Evolutionary conservation across 805 yeast genomes (phyloP).

Genomic region (Yamadazyma olivae): DNA sequence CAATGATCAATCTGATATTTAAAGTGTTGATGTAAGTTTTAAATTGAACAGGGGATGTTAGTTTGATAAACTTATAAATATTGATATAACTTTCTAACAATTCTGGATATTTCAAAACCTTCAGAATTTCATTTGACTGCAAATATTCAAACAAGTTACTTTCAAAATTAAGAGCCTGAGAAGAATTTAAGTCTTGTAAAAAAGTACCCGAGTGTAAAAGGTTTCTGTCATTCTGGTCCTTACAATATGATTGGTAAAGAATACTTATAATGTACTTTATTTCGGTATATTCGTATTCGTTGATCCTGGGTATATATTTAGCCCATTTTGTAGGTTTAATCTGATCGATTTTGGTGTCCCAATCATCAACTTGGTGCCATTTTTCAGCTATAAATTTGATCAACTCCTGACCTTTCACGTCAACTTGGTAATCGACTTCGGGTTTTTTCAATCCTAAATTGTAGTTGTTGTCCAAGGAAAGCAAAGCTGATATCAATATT

Average conservation of each 20-base stretch:
- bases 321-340: conserved; percentile 35
- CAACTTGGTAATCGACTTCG: conserved; percentile 22
- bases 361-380: conserved; percentile 37
- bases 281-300: conserved; percentile 51
- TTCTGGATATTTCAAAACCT: conserved; percentile 44
- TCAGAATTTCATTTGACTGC: conserved; percentile 51
- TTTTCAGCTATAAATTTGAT: conserved; percentile 14
- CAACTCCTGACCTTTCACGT: conserved; percentile 10
- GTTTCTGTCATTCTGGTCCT: neutral
- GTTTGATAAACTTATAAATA: conserved; percentile 46
- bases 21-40: conserved; percentile 35
- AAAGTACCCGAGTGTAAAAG: neutral
- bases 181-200: neutral
- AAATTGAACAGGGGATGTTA: conserved; percentile 33
- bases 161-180: conserved; percentile 15
- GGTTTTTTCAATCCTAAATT: conserved; percentile 18
- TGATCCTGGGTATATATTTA: conserved; percentile 42
- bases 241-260: conserved; percentile 26
- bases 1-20: conserved; percentile 46
- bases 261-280: conserved; percentile 45
- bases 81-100: conserved; percentile 45
- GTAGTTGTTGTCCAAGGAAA: conserved; percentile 33
- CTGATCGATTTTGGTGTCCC: conserved; percentile 32
- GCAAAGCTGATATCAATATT: conserved; percentile 30
- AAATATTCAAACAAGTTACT: conserved; percentile 33